These are phyloP conservation scores for Penicillium oxalicum DNA, from an alignment of 2,329 filamentous ascomycete species.

Conservation along the genomic window DNA sequence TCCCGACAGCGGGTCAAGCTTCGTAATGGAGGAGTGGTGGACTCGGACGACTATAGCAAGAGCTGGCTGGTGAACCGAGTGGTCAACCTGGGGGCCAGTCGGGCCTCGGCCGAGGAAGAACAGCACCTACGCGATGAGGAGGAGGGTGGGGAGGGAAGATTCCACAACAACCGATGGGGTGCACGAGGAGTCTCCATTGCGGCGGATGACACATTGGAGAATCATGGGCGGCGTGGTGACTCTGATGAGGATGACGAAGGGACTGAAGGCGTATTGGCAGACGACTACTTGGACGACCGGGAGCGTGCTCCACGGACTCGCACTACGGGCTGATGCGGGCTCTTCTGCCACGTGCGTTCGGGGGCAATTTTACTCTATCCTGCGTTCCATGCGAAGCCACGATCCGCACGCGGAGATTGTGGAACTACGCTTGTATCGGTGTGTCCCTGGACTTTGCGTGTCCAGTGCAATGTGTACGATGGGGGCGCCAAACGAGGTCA, in stretches of 20 bases:
- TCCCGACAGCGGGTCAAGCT: conserved; percentile 90
- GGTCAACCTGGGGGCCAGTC: conserved; percentile 50
- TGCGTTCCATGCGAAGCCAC: no score
- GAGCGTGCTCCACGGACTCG: neutral
- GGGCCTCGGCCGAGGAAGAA: conserved; percentile 33
- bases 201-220: conserved; percentile 48
- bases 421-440: no score
- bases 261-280: conserved; percentile 9
- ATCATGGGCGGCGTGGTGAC: conserved; percentile 12
- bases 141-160: conserved; percentile 21
- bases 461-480: no score
- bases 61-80: conserved; percentile 79
- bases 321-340: neutral
- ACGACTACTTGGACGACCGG: conserved; percentile 6
- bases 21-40: conserved; percentile 77
- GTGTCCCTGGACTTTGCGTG: no score
- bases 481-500: no score
- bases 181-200: conserved; percentile 54
- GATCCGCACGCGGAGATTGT: no score
- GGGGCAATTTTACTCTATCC: no score
- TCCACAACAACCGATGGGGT: conserved; percentile 49
- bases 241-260: conserved; percentile 8
- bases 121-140: conserved; percentile 30
- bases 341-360: neutral
- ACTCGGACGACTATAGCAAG: conserved; percentile 78